These are phyloP conservation scores for Colletotrichum sojae DNA, from an alignment of 2,329 filamentous ascomycete species.

Conservation along the genomic window DNA sequence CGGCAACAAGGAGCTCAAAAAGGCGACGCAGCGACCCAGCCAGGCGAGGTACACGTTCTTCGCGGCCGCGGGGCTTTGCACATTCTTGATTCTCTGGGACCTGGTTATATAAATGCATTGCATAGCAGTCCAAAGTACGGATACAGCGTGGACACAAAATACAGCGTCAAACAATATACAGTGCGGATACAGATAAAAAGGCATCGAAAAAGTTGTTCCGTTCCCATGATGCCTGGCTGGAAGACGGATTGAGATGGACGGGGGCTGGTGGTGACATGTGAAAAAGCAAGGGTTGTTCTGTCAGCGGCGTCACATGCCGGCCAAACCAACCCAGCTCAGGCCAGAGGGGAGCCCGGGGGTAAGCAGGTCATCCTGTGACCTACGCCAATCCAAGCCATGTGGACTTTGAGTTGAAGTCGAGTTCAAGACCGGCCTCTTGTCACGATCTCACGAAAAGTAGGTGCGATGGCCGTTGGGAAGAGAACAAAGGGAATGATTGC, in stretches of 20 bases:
- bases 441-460: neutral
- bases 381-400: constrained; percentile 7
- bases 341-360: constrained; percentile 4
- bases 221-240: too few species aligned
- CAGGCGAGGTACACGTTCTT: constrained; percentile 85
- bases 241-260: neutral
- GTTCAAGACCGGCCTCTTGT: neutral
- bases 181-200: too few species aligned
- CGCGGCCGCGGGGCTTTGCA: constrained; percentile 81
- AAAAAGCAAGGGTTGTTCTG: constrained; percentile 7
- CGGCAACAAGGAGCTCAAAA: constrained; percentile 92
- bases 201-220: too few species aligned
- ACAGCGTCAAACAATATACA: too few species aligned
- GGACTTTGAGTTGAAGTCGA: neutral
- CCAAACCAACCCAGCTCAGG: neutral
- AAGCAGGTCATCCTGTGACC: constrained; percentile 6
- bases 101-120: constrained; percentile 66
- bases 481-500: neutral
- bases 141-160: too few species aligned
- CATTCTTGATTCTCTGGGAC: constrained; percentile 84
- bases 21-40: constrained; percentile 80
- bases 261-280: constrained; percentile 20
- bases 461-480: neutral
- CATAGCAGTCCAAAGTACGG: too few species aligned
- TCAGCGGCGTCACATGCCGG: constrained; percentile 34